These are phyloP conservation scores for California macrophylla DNA, from an alignment of 441 rosid genomes.

Conservation along the genomic window DNA sequence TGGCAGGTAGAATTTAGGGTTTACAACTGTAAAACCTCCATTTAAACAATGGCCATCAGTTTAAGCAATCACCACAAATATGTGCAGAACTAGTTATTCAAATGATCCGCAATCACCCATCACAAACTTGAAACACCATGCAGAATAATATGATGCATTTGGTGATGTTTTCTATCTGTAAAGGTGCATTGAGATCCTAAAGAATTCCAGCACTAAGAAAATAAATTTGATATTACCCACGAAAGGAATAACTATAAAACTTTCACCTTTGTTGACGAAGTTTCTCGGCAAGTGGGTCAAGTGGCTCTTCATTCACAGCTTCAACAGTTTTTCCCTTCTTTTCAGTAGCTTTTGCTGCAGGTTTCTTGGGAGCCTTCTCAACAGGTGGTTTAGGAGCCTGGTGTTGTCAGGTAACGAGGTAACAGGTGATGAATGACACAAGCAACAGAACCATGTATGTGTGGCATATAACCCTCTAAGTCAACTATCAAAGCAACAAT, in stretches of 20 bases:
- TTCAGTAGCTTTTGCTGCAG: conserved; percentile 33
- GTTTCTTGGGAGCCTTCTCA: conserved; percentile 40
- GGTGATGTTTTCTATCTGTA: not conserved
- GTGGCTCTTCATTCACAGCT: conserved; percentile 30
- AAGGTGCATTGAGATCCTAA: not conserved
- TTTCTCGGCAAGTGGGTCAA: conserved; percentile 68
- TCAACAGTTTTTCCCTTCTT: conserved; percentile 46
- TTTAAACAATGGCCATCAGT: not conserved
- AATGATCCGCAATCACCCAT: not conserved
- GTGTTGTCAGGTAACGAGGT: conserved; percentile 3
- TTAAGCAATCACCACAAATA: not conserved
- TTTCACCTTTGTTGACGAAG: conserved; percentile 70
- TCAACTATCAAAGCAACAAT: not conserved
- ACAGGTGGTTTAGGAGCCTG: conserved; percentile 45
- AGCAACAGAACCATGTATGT: not conserved
- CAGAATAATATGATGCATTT: too few species aligned
- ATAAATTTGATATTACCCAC: not conserved
- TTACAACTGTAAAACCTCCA: not conserved
- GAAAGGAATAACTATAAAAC: not conserved
- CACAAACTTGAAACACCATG: not conserved
- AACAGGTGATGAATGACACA: not conserved
- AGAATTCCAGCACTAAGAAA: not conserved
- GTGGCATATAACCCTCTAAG: not conserved
- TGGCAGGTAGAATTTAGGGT: too few species aligned
- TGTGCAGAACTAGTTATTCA: not conserved